phyloP scores from a whole-genome alignment of 306 rosid genomes.

The Hylodesmum podocarpum region DNA sequence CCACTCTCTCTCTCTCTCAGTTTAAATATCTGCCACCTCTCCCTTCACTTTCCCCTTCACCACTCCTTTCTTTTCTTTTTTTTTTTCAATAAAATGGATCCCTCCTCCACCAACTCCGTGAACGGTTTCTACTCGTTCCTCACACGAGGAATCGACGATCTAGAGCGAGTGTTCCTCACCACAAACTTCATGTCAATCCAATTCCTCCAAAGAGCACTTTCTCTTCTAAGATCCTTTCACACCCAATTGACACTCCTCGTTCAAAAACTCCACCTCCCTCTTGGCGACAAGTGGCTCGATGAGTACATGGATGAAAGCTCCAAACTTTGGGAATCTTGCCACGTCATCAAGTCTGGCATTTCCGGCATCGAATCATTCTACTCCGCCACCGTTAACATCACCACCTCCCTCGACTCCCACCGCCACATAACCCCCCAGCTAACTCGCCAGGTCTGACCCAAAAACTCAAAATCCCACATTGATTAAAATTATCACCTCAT shows the following conservation, averaged over 20 bases:
- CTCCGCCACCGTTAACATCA: conserved; percentile 74
- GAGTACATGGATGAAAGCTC: conserved; percentile 99
- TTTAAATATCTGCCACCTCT: conserved; percentile 50
- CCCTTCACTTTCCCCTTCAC: conserved; percentile 22
- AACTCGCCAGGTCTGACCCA: conserved; percentile 77
- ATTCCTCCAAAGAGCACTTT: conserved; percentile 87
- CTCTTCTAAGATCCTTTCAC: conserved; percentile 90
- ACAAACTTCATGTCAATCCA: conserved; percentile 98
- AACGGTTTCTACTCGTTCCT: conserved; percentile 89
- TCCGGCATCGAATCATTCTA: conserved; percentile 78
- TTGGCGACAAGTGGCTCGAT: conserved; percentile 98
- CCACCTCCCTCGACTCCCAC: conserved; percentile 71
- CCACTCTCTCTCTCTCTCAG: conserved; percentile 45
- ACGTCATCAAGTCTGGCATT: conserved; percentile 88
- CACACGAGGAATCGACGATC: conserved; percentile 96
- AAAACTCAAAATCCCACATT: too few species aligned
- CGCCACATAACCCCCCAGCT: conserved; percentile 73
- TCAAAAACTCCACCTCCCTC: conserved; percentile 92
- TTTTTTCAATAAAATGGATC: conserved; percentile 62
- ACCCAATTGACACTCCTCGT: conserved; percentile 87
- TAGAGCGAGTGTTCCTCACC: conserved; percentile 72
- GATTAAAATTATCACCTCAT: too few species aligned
- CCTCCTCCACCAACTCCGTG: conserved; percentile 91
- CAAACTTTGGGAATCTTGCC: conserved; percentile 99
- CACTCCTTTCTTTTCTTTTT: background rate